These are phyloP conservation scores for Arachnopeziza araneosa DNA, from an alignment of 2,329 filamentous ascomycete genomes.

Conservation along the genomic window DNA sequence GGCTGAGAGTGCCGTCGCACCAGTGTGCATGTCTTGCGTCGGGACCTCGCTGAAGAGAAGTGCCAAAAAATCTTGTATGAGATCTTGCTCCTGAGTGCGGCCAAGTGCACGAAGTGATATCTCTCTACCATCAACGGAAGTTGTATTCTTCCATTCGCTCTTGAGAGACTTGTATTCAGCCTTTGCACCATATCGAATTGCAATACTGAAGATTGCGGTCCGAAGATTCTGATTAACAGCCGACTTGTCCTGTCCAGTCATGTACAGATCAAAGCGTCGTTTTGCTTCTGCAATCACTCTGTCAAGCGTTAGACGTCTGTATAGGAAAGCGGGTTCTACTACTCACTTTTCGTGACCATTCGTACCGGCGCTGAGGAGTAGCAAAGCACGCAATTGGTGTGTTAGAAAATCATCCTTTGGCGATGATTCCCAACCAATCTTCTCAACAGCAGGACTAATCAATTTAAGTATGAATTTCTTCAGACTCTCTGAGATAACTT, in stretches of 20 bases:
- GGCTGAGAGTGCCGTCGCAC: slow-evolving; percentile 63
- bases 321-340: neutral
- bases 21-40: slow-evolving; percentile 80
- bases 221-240: slow-evolving; percentile 80
- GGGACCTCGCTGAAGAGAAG: slow-evolving; percentile 82
- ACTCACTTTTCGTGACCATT: slow-evolving; percentile 70
- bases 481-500: slow-evolving; percentile 64
- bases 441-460: slow-evolving; percentile 66
- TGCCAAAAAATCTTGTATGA: slow-evolving; percentile 63
- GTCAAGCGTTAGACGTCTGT: slow-evolving; percentile 21
- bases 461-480: slow-evolving; percentile 76
- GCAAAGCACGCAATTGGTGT: slow-evolving; percentile 73
- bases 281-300: slow-evolving; percentile 69
- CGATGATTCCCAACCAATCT: slow-evolving; percentile 81
- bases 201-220: slow-evolving; percentile 72
- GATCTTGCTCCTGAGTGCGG: slow-evolving; percentile 54
- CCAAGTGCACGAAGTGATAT: slow-evolving; percentile 75
- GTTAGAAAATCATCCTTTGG: slow-evolving; percentile 74
- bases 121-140: slow-evolving; percentile 86
- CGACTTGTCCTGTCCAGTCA: slow-evolving; percentile 53
- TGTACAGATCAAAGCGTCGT: slow-evolving; percentile 76
- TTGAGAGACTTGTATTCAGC: slow-evolving; percentile 70
- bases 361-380: slow-evolving; percentile 70
- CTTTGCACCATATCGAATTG: slow-evolving; percentile 65
- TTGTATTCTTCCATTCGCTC: slow-evolving; percentile 76